Evolutionary conservation across 257 asterid species (phyloP).

Genomic region (Jacaranda mimosifolia): DNA sequence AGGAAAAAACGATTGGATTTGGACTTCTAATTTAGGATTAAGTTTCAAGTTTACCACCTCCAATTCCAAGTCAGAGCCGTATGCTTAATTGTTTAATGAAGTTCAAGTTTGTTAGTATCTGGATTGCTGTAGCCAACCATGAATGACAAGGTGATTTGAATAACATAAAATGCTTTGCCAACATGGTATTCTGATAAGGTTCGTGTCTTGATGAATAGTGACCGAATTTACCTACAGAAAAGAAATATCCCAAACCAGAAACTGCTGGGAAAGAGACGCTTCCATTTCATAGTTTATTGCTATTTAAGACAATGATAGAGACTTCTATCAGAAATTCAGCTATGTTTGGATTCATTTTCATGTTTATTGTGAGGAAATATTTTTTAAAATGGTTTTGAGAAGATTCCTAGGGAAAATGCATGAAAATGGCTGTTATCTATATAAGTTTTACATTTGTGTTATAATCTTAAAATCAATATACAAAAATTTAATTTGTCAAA

Average conservation of each 20-base stretch:
- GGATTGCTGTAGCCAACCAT: not conserved
- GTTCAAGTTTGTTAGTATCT: not conserved
- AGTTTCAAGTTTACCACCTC: not conserved
- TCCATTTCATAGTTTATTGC: not conserved
- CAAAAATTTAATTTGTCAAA: too few species aligned
- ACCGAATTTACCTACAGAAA: slow-evolving; percentile 5
- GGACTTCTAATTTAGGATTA: not conserved
- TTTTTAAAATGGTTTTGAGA: too few species aligned
- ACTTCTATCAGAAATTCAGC: too few species aligned
- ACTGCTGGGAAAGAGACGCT: not conserved
- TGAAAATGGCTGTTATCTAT: too few species aligned
- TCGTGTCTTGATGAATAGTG: not conserved
- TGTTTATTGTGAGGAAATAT: too few species aligned
- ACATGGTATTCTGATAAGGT: slow-evolving; percentile 15
- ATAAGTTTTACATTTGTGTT: too few species aligned
- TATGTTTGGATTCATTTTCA: too few species aligned
- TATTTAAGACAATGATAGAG: not conserved
- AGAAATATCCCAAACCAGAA: not conserved
- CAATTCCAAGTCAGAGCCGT: not conserved
- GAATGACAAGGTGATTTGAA: not conserved
- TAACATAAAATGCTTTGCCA: slow-evolving; percentile 10
- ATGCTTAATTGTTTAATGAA: not conserved
- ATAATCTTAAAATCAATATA: too few species aligned
- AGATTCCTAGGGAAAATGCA: too few species aligned
- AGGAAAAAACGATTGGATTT: not conserved